Evolutionary conservation across 2,329 filamentous ascomycete species (phyloP), one percentile per base, ranked within the genome.

Genomic region (Curvularia sp.): DNA sequence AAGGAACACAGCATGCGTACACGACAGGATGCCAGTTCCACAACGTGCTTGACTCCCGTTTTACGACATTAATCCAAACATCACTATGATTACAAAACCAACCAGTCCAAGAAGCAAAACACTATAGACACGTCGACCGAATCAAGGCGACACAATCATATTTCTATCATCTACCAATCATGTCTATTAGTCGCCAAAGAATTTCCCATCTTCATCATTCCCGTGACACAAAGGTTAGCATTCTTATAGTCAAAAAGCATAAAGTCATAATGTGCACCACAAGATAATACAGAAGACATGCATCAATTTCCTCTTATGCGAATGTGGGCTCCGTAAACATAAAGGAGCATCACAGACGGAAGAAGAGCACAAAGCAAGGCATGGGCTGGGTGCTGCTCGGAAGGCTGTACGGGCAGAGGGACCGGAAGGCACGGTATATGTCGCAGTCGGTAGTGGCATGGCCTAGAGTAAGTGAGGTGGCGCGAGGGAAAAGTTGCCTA

Each of bases 331-430:
- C 42, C 49, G 41, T 34, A 19, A 47, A 36, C 49, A 53, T 57
- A 21, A 57, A 41, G 41, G 42, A 53, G 54, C 49, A 57, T 57
- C 49, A 57, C 49, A 46, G n/a, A 41, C 27, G 21, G 34, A 32
- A n/a, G 2, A 39, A 13, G 25, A 36, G 15, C 39, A 41, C 7
- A 27, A 18, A 52, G 9, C 34, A 18, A n/a, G 45, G 41, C 25
- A 45, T 32, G 30, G n/a, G 30, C 28, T 45, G 32, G 13, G 28
- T 36, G 38, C 48, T 36, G 49, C 47, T 27, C 12, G 21, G 34
- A 38, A 41, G 25, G 19, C 23, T 9, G 21, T 36, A 23, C 21
- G 21, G 21, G 28, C 36, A 49, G 21, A 27, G 15, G 47, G 34
- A 28, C 32, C 38, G 25, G 38, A 51, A 18, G 27, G 49, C 18